Percentiles rank a stretch among this genome's conserved stretches.
phyloP scores from a whole-genome alignment of 805 yeast genomes.

The Candida ipomoeae region DNA sequence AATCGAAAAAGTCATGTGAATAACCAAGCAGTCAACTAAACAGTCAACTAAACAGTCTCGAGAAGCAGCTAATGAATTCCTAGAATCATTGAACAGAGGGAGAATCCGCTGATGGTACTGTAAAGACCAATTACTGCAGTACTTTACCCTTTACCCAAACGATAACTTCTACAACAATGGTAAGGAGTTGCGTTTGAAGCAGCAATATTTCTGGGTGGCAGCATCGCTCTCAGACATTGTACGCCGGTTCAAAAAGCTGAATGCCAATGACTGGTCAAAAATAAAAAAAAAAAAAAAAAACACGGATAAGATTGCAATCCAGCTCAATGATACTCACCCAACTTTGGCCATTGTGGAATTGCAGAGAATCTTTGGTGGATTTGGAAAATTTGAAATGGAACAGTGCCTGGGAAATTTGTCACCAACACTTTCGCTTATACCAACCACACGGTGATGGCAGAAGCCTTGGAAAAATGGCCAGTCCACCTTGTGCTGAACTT shows the following conservation, averaged over 20 bases:
- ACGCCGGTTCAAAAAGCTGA: constrained; percentile 78
- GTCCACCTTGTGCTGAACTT: constrained; percentile 71
- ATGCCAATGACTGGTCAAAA: constrained; percentile 69
- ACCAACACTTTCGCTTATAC: constrained; percentile 83
- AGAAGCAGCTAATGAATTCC: no score
- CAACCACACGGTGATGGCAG: constrained; percentile 91
- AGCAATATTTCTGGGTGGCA: constrained; percentile 95
- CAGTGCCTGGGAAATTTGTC: constrained; percentile 81
- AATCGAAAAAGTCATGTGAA: no score
- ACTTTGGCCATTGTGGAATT: constrained; percentile 87
- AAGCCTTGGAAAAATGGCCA: constrained; percentile 96
- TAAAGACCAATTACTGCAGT: constrained; percentile 88
- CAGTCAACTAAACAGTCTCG: no score
- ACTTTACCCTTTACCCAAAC: constrained; percentile 85
- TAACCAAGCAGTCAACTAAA: no score
- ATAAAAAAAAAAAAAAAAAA: no score
- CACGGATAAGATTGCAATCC: constrained; percentile 84
- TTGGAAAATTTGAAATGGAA: constrained; percentile 78
- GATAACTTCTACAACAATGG: constrained; percentile 91
- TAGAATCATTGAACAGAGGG: no score
- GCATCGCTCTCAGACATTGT: constrained; percentile 90
- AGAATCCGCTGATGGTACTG: no score
- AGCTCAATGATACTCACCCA: constrained; percentile 93
- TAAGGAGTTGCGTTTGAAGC: constrained; percentile 87
- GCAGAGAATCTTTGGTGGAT: constrained; percentile 80